Base-by-base conservation (phyloP, 257 asterid species). In the Jaltomata sinuosa region DNA sequence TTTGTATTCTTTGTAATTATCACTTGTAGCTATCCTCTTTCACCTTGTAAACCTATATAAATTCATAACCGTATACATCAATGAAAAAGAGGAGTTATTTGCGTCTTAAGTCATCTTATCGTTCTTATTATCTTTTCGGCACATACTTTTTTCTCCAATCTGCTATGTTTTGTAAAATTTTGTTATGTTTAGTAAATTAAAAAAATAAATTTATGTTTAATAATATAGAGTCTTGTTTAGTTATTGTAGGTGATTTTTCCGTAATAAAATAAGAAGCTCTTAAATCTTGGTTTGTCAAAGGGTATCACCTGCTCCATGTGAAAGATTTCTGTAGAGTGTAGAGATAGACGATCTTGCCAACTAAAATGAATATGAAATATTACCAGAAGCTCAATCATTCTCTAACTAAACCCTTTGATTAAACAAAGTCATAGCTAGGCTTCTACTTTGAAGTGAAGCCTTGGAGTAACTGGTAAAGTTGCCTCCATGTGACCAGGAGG, bases 311-410 rank as follows among this genome's bases (percentile, higher is more conserved):
- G 71, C 84, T 55, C 83, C 85, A 74, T 50, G 80, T 74, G 69
- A 72, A 76, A 29, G 81, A 76, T 47, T 25, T 68, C 16, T 74
- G 57, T 76, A 36, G 50, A 72, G n/a, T 82, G 11, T 42, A 42
- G 71, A 27, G 22, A 81, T 2, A 42, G 50, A n/a, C n/a, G 53
- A 32, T 32, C 59, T 32, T 71, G 64, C 86, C 87, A 88, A 84
- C 91, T 65, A 57, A 52, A 54, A 77, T 47, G 89, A 88, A 72
- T 81, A 57, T 38, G 89, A 89, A 80, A 71, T 82, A 31, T 57
- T 47, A 80, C 85, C 87, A 55, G 83, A 84, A 59, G 34, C 80
- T 36, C 50, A 85, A 67, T 80, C 42, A 76, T 38, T 57, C 84
- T 21, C 80, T 69, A 83, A 84, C 90, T 83, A 87, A 79, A 68